Evolutionary conservation across 352 stramenopile genomes (phyloP).

Genomic region (Phytophthora europaea): DNA sequence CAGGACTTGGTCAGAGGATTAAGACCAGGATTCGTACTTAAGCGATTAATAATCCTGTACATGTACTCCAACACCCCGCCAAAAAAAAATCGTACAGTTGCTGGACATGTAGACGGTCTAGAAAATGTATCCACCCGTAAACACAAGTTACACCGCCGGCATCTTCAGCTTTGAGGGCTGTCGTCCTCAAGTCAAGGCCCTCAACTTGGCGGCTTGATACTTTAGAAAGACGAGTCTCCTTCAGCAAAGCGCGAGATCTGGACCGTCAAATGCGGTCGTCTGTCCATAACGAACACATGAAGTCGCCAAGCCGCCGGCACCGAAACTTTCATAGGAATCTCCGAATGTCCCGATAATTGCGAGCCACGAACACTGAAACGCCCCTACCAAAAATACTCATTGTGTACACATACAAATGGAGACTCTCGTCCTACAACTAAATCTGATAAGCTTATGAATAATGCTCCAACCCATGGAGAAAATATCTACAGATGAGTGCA

Average conservation of each 20-base stretch:
- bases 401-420: not conserved
- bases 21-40: too few species aligned
- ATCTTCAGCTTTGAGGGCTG: not conserved
- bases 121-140: slow-evolving; percentile 6
- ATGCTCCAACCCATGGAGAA: slow-evolving; percentile 5
- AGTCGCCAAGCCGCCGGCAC: slow-evolving; percentile 27
- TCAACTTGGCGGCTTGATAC: slow-evolving; percentile 8
- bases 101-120: not conserved
- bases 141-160: not conserved
- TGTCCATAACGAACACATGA: slow-evolving; percentile 33
- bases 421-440: not conserved
- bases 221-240: slow-evolving; percentile 13
- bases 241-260: slow-evolving; percentile 22
- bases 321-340: slow-evolving; percentile 25
- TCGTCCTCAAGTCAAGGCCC: not conserved
- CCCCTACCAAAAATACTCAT: not conserved
- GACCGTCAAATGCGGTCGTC: slow-evolving; percentile 7
- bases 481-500: not conserved
- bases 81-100: too few species aligned
- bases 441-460: too few species aligned
- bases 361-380: not conserved
- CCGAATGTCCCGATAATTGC: slow-evolving; percentile 2
- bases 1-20: too few species aligned
- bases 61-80: too few species aligned
- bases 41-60: too few species aligned